phyloP scores from a whole-genome alignment of 208 protist genomes.

The Acanthamoeba culbertsoni region DNA sequence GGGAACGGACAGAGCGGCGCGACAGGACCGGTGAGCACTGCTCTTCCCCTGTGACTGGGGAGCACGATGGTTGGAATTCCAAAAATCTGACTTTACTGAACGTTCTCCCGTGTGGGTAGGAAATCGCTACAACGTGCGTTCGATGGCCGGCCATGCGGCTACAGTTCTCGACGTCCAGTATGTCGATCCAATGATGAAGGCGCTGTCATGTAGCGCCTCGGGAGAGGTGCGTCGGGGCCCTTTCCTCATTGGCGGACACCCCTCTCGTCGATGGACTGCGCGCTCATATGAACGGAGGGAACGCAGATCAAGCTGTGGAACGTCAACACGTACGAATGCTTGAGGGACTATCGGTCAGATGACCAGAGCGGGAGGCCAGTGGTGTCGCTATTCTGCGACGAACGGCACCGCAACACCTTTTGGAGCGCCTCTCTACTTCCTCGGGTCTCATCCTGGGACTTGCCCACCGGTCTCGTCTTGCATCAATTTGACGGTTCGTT shows the following conservation, averaged over 20 bases:
- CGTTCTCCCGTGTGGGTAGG: background rate
- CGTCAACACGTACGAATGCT: background rate
- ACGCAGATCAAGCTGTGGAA: conserved; percentile 28
- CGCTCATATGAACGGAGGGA: too few species aligned
- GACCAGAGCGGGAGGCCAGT: background rate
- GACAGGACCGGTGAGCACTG: background rate
- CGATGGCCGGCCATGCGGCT: background rate
- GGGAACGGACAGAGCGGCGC: conserved; percentile 9
- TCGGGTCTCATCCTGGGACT: background rate
- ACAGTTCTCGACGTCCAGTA: background rate
- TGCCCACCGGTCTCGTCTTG: background rate
- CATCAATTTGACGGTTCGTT: background rate
- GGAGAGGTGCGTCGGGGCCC: background rate
- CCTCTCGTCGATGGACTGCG: too few species aligned
- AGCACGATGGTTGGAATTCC: too few species aligned
- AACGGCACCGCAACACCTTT: background rate
- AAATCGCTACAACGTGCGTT: background rate
- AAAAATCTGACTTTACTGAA: too few species aligned
- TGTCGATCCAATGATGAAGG: conserved; percentile 31
- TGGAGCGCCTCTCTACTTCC: background rate
- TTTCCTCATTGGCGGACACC: background rate
- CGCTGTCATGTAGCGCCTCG: background rate
- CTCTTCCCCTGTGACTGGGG: background rate
- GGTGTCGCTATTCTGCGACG: background rate
- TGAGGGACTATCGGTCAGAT: background rate